Percentiles rank a stretch among this genome's conserved stretches.
phyloP scores from a whole-genome alignment of 306 rosid species.

The Fagus sylvatica region DNA sequence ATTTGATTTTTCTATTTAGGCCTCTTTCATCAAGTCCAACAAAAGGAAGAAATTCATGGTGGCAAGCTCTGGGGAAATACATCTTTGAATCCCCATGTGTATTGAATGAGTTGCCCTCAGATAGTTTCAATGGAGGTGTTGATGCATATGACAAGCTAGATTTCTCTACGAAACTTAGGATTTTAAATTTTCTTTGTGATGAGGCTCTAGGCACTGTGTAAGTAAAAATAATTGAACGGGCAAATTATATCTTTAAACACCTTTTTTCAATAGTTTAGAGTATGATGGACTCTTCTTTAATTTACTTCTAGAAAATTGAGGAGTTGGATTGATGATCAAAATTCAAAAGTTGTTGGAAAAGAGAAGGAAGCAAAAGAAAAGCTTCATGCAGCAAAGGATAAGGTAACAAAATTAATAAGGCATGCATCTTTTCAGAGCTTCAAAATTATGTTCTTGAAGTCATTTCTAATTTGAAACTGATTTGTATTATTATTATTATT shows the following conservation, averaged over 20 bases:
- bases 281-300: conserved; percentile 3
- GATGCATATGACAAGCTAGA: conserved; percentile 36
- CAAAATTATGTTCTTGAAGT: not conserved
- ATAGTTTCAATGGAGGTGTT: conserved; percentile 28
- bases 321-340: conserved; percentile 46
- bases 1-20: conserved; percentile 27
- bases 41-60: conserved; percentile 38
- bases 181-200: conserved; percentile 52
- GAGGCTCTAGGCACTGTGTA: conserved; percentile 52
- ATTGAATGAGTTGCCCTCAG: conserved; percentile 31
- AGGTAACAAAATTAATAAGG: conserved; percentile 31
- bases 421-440: not conserved
- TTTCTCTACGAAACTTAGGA: conserved; percentile 43
- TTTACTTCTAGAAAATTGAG: conserved; percentile 42
- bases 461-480: not conserved
- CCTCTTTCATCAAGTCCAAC: conserved; percentile 10
- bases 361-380: conserved; percentile 41
- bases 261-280: not conserved
- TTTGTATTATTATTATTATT: not conserved
- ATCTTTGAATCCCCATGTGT: conserved; percentile 32
- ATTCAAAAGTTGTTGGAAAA: conserved; percentile 26
- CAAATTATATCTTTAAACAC: not conserved
- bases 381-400: conserved; percentile 38
- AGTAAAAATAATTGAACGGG: conserved; percentile 22
- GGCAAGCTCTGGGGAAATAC: conserved; percentile 40